Evolutionary conservation across 768 basidiomycete genomes (phyloP).

Genomic region (Tylopilus balloui): DNA sequence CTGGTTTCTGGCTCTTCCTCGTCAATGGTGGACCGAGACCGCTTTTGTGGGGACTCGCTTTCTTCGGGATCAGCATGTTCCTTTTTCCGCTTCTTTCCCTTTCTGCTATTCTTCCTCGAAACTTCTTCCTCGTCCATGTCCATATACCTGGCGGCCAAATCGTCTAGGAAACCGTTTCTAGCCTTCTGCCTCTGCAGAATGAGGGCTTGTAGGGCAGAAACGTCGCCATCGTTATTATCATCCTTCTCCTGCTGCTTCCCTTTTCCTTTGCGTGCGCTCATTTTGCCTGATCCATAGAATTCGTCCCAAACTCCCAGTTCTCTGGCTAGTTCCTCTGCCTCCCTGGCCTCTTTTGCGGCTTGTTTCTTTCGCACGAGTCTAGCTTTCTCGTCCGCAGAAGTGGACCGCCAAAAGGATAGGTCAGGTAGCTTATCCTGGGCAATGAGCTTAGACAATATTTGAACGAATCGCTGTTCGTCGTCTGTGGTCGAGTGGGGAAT

Average conservation of each 20-base stretch:
- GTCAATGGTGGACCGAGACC: conserved; percentile 43
- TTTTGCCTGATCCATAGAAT: conserved; percentile 77
- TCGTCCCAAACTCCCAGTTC: conserved; percentile 94
- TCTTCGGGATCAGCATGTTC: conserved; percentile 34
- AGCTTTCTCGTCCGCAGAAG: conserved; percentile 76
- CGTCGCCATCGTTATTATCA: conserved; percentile 49
- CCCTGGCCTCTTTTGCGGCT: conserved; percentile 72
- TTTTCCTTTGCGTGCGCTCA: conserved; percentile 52
- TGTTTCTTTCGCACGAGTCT: conserved; percentile 68
- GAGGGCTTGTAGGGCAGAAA: conserved; percentile 71
- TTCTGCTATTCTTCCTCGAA: conserved; percentile 39
- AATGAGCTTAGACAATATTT: conserved; percentile 64
- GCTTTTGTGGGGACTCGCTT: conserved; percentile 47
- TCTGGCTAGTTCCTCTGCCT: conserved; percentile 80
- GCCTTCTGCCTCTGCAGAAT: conserved; percentile 75
- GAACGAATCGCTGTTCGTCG: conserved; percentile 84
- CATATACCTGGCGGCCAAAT: conserved; percentile 69
- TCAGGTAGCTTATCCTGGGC: conserved; percentile 50
- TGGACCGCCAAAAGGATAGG: conserved; percentile 61
- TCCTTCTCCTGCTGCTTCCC: conserved; percentile 43
- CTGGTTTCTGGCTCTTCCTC: conserved; percentile 62
- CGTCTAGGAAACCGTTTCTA: conserved; percentile 69
- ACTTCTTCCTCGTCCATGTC: conserved; percentile 35
- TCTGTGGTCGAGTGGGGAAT: conserved; percentile 82
- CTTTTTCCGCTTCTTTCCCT: conserved; percentile 51